phyloP scores from a whole-genome alignment of 1,284 basidiomycete species.

The Mycena sp. region DNA sequence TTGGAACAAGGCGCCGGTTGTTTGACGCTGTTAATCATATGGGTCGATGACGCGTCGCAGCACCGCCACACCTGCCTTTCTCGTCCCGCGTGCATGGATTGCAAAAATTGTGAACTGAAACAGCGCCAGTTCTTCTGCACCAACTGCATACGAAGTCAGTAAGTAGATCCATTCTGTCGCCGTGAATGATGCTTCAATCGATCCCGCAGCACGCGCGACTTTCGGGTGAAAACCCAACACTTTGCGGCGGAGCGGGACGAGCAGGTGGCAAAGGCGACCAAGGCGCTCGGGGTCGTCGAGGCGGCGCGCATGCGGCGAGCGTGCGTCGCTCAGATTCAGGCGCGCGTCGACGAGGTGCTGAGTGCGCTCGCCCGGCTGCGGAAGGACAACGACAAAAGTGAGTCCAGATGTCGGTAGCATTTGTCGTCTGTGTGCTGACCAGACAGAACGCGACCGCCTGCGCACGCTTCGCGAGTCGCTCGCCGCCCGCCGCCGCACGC shows the following conservation, averaged over 20 bases:
- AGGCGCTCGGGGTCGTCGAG: constrained; percentile 58
- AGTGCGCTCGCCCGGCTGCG: constrained; percentile 60
- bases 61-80: too few species aligned
- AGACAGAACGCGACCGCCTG: constrained; percentile 66
- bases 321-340: constrained; percentile 58
- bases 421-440: neutral
- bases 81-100: constrained; percentile 57
- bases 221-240: constrained; percentile 66
- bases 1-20: too few species aligned
- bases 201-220: constrained; percentile 64
- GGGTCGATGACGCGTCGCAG: too few species aligned
- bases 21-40: too few species aligned
- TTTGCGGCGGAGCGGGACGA: constrained; percentile 69
- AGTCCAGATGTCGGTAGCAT: constrained; percentile 38
- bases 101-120: constrained; percentile 70
- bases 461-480: constrained; percentile 64
- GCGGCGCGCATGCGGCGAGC: constrained; percentile 59
- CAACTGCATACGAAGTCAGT: constrained; percentile 68
- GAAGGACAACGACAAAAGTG: constrained; percentile 73
- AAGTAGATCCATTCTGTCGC: constrained; percentile 34
- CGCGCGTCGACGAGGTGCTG: constrained; percentile 64
- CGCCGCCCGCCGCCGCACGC: constrained; percentile 64
- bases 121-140: constrained; percentile 74
- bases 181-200: neutral
- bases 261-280: constrained; percentile 63